These are phyloP conservation scores for Domatiomyces globalis DNA, from an alignment of 2,329 filamentous ascomycete species.

Conservation along the genomic window DNA sequence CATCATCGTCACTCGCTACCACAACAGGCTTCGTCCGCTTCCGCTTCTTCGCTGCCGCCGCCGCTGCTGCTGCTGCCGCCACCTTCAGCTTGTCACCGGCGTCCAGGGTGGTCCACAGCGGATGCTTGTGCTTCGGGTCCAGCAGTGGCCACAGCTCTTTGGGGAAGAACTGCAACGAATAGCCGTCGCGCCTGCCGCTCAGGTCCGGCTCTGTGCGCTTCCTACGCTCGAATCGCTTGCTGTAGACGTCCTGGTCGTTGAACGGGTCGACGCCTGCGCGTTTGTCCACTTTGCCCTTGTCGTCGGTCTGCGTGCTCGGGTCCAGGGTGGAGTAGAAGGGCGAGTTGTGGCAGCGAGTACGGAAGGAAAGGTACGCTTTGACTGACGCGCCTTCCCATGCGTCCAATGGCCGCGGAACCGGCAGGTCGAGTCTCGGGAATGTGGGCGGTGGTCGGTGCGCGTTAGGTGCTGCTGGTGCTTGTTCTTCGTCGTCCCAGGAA, in stretches of 20 bases:
- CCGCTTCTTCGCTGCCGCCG: constrained; percentile 18
- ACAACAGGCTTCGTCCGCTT: constrained; percentile 17
- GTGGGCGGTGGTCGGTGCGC: constrained; percentile 11
- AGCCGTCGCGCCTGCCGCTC: constrained; percentile 40
- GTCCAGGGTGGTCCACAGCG: constrained; percentile 22
- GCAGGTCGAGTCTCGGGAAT: constrained; percentile 13
- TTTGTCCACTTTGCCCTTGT: constrained; percentile 29
- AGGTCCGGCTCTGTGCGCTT: constrained; percentile 42
- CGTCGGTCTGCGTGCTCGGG: constrained; percentile 25
- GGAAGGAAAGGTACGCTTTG: constrained; percentile 37
- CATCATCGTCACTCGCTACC: constrained; percentile 6
- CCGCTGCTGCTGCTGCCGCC: too few species aligned
- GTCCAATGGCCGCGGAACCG: constrained; percentile 9
- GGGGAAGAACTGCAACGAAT: constrained; percentile 45
- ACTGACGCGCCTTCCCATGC: constrained; percentile 33
- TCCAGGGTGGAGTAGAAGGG: constrained; percentile 45
- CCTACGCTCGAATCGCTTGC: constrained; percentile 41
- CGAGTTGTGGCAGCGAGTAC: constrained; percentile 43
- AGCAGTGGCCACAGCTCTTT: constrained; percentile 43
- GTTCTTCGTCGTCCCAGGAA: constrained; percentile 30
- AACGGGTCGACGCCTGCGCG: constrained; percentile 45
- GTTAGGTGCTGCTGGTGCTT: constrained; percentile 26
- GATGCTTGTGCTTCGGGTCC: constrained; percentile 31
- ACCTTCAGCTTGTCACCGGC: constrained; percentile 4
- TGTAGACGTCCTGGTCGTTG: constrained; percentile 46